phyloP scores from a whole-genome alignment of 495 filamentous ascomycete species.

The Sordaria brevicollis region DNA sequence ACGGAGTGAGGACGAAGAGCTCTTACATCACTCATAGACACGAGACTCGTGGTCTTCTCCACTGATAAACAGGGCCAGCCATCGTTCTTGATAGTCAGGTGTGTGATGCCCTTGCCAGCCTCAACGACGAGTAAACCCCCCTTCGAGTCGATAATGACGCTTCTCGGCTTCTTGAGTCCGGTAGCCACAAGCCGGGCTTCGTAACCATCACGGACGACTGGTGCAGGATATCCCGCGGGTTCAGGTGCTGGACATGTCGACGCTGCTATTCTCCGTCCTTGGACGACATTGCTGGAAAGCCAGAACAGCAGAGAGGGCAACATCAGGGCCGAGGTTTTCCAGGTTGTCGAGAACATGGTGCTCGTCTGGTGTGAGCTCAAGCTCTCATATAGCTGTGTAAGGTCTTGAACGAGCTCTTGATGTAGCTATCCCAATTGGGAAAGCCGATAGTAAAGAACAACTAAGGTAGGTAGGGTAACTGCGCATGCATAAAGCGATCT shows the following conservation, averaged over 20 bases:
- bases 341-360: neutral
- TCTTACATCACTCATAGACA: constrained; percentile 31
- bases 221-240: constrained; percentile 20
- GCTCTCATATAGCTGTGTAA: neutral
- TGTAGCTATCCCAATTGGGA: neutral
- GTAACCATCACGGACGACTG: constrained; percentile 48
- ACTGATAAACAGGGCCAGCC: constrained; percentile 34
- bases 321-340: neutral
- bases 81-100: constrained; percentile 38
- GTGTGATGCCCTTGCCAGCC: constrained; percentile 40
- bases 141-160: constrained; percentile 47
- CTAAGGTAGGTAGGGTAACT: neutral
- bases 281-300: neutral
- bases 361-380: neutral
- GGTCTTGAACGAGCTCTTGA: neutral
- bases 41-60: constrained; percentile 12
- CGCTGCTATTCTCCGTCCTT: neutral
- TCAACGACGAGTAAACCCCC: constrained; percentile 56
- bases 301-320: neutral
- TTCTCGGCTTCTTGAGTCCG: constrained; percentile 43
- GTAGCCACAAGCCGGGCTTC: constrained; percentile 43
- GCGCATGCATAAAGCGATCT: neutral
- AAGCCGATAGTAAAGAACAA: neutral
- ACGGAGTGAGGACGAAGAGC: neutral
- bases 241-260: constrained; percentile 17